Evolutionary conservation across 768 basidiomycete species (phyloP), one percentile per base, ranked within the genome.

Genomic region (Mycena pura): DNA sequence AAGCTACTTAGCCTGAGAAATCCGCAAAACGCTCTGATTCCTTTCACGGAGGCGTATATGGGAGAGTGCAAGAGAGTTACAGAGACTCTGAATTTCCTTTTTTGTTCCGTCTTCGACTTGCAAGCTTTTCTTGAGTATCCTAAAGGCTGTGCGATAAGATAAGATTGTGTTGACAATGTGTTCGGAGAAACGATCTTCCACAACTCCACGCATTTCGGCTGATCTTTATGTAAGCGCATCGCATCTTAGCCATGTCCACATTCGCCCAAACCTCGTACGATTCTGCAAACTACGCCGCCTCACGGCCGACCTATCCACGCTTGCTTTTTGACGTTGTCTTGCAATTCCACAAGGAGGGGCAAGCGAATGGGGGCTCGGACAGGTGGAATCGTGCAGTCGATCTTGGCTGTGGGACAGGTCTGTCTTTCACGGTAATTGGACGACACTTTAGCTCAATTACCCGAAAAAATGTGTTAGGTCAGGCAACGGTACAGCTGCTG

Each of bases 391-490:
- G 73, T 19, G 91, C 89, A 0, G 79, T 92, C 1, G 93, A 95
- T 65, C 70, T 93, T 3, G 92, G 93, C 5, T 94, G 92, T 73
- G 92, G 93, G 24, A 91, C 93, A n/a, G 90, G 92, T 90, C 56
- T 14, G 71, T 64, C 21, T 11, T 31, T 19, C 41, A 22, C 10
- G 19, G 41, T 15, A 22, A 14, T 43, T 11, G 11, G 19, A 22
- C 41, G 29, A n/a, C n/a, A 17, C 32, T 32, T 11, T 19, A 5
- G 10, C 11, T 34, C 11, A 8, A 5, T 28, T 8, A 13, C 17
- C 6, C 5, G 6, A 6, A 7, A 3, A 41, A 41, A 17, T 28
- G 3, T 14, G 3, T 7, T 17, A 56, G 62, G 63, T 13, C 63
- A 64, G 21, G 63, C 63, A 6, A 64, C 63, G 11, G 24, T 47